Evolutionary conservation across 345 rosid genomes (phyloP).

Genomic region (Adansonia digitata): DNA sequence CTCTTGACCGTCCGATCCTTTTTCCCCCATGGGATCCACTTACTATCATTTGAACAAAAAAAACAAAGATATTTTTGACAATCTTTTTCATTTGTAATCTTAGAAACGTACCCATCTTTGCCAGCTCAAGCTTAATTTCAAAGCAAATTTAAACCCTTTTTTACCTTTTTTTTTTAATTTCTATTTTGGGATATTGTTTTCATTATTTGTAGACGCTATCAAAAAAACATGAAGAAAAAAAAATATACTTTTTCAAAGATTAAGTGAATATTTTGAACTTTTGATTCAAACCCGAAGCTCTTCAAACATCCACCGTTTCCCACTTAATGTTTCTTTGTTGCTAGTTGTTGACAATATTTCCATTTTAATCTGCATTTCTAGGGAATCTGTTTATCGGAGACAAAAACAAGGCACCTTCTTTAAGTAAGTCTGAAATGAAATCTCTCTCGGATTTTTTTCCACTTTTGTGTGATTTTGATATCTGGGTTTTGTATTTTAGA

Average conservation of each 20-base stretch:
- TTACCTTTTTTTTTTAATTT: neutral
- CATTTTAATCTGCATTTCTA: neutral
- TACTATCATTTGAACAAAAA: neutral
- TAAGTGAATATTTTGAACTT: too few relatives aligned
- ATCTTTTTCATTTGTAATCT: neutral
- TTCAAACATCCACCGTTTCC: too few relatives aligned
- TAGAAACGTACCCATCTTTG: neutral
- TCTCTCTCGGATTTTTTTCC: neutral
- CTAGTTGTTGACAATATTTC: too few relatives aligned
- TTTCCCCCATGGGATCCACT: neutral
- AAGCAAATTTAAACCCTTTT: neutral
- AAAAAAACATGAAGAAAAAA: too few relatives aligned
- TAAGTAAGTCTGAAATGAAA: slow-evolving; percentile 37
- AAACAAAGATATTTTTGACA: neutral
- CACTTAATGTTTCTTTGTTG: too few relatives aligned
- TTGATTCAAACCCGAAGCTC: too few relatives aligned
- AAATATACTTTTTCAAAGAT: too few relatives aligned
- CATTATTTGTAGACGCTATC: too few relatives aligned
- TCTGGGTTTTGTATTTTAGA: neutral
- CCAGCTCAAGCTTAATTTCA: slow-evolving; percentile 11
- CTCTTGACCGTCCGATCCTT: slow-evolving; percentile 35
- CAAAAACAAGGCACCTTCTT: slow-evolving; percentile 54
- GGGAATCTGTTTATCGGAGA: slow-evolving; percentile 34
- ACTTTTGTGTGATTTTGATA: neutral
- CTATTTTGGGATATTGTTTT: neutral